Evolutionary conservation across 2,329 filamentous ascomycete genomes (phyloP), one percentile per base, ranked within the genome.

Genomic region (Nannizzia gypsea): DNA sequence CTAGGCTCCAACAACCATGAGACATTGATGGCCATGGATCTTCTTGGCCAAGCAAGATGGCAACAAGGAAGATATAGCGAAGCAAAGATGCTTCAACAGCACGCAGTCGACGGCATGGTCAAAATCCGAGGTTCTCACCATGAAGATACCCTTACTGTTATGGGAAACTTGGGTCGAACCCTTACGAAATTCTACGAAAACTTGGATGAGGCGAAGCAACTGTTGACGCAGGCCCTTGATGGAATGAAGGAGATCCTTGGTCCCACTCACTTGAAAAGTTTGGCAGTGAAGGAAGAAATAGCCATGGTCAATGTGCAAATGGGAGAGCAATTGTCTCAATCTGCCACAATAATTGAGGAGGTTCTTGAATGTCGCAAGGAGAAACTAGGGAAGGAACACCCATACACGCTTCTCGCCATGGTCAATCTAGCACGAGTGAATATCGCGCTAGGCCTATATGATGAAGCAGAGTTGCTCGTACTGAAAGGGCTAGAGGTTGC

Each of bases 341-440:
- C 60, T n/a, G 13, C 34, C 9, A 38, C 8, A 5, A 36, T 59
- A 5, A 56, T 31, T 20, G 31, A 44, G 17, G 34, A 56, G 20
- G 60, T 59, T 4, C 17, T 54, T 9, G 38, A 59, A 63, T 28
- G 31, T 36, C 60, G 66, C n/a, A 64, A 65, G 52, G 40, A 56
- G 4, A 62, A 63, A 28, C 63, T 73, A 6, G 70, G 70, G 2
- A 65, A 69, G 36, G 71, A 73, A 57, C 70, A 73, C 65, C 68
- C 71, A n/a, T 71, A 68, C 50, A 70, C 69, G 4, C 61, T 72
- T 31, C 70, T 67, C 61, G 61, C 64, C 20, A 34, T 58, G 42
- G 64, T 60, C 55, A 63, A 66, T 59, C 58, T 68, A 38, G 65
- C 65, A 6, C 61, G 60, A 11, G 60, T 62, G 15, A 66, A 68